These are phyloP conservation scores for Parascedosporium putredinis DNA, from an alignment of 2,329 filamentous ascomycete genomes.

Conservation along the genomic window DNA sequence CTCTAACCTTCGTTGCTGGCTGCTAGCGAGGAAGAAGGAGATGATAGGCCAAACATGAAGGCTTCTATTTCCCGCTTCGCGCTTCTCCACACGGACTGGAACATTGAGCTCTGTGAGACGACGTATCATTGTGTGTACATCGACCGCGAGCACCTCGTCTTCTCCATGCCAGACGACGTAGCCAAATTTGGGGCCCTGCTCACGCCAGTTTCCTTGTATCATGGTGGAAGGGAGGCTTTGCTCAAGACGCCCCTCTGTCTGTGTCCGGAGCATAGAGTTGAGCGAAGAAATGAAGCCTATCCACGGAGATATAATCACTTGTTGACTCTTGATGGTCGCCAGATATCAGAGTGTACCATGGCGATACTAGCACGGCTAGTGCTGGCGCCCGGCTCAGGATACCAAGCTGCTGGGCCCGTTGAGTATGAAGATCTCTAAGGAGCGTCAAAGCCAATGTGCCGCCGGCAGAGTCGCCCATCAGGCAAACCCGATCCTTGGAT, in stretches of 20 bases:
- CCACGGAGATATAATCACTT: conserved; percentile 65
- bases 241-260: conserved; percentile 27
- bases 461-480: conserved; percentile 73
- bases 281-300: conserved; percentile 59
- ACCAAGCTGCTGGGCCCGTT: not conserved
- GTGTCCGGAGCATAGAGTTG: conserved; percentile 42
- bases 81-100: conserved; percentile 5
- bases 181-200: conserved; percentile 54
- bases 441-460: conserved; percentile 64
- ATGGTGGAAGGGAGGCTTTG: conserved; percentile 18
- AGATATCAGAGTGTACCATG: conserved; percentile 68
- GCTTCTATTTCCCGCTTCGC: conserved; percentile 30
- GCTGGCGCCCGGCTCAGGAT: conserved; percentile 18
- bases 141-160: conserved; percentile 67
- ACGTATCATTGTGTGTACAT: conserved; percentile 51
- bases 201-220: conserved; percentile 54
- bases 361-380: conserved; percentile 65
- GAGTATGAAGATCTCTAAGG: conserved; percentile 25
- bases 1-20: conserved; percentile 35
- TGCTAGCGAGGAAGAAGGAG: conserved; percentile 40
- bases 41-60: conserved; percentile 81
- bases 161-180: conserved; percentile 63
- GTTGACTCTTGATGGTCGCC: conserved; percentile 54
- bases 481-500: conserved; percentile 52
- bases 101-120: conserved; percentile 32